Conservation (phyloP, 83 land plant genomes). For the Thuja plicata region DNA sequence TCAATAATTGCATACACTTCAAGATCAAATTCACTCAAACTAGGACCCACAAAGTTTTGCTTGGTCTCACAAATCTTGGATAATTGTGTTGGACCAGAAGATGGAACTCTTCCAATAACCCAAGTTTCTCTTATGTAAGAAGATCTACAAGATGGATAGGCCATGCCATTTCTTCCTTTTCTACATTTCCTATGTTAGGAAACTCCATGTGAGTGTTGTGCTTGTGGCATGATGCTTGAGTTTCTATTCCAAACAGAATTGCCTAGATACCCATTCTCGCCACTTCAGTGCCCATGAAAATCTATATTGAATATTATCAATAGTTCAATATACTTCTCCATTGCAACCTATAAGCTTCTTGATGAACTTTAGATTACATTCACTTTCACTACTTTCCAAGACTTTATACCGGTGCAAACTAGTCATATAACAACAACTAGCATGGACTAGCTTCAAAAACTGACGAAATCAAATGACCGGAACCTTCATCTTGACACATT, state of each 20-base stretch:
- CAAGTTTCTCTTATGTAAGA: neutral
- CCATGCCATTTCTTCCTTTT: neutral
- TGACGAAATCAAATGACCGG: no score
- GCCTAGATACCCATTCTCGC: neutral
- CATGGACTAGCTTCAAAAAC: no score
- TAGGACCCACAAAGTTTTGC: slow-evolving; percentile 33
- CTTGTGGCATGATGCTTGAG: neutral
- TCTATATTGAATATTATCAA: neutral
- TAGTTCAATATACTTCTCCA: neutral
- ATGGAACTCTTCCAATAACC: neutral
- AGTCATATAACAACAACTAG: no score
- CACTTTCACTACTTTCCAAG: no score
- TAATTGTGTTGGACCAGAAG: neutral
- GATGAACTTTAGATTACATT: no score
- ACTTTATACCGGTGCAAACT: no score
- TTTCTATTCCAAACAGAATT: neutral
- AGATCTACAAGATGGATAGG: neutral
- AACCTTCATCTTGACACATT: no score
- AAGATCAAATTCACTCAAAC: slow-evolving; percentile 59
- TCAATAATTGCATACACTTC: slow-evolving; percentile 62
- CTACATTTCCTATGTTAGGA: neutral
- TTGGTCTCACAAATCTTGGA: neutral
- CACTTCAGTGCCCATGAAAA: neutral
- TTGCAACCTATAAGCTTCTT: no score
- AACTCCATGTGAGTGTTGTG: neutral